Evolutionary conservation across 768 basidiomycete species (phyloP), one percentile per base, ranked within the genome.

Genomic region (Serendipita sp.): DNA sequence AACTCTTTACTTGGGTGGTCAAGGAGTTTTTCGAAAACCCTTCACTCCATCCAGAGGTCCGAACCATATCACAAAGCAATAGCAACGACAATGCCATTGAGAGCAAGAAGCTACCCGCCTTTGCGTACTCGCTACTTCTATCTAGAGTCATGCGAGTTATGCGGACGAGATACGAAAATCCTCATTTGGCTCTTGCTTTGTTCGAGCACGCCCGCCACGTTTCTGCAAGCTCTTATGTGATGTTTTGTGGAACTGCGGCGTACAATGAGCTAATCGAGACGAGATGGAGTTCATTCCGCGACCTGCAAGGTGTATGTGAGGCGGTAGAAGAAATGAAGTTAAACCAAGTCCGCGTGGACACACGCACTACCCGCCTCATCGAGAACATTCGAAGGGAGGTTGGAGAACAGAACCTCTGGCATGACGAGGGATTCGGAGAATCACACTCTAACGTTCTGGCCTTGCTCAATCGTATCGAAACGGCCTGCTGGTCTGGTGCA

Each of bases 211-310:
- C 91, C 0, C 82, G 85, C 45, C 80, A 80, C 45, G 80, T 85
- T 2, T 90, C 88, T 1, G 81, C 86, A 58, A 78, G 85, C 3
- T 91, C 88, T 3, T 97, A 90, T 73, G 86, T 94, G 35, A 86
- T 86, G 69, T 94, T 93, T 2, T 97, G 94, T 74, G 87, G 89
- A 8, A 88, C 92, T 0, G 79, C 79, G 8, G 88, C 86, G 0
- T 96, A 95, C 74, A 92, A 93, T 73, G 91, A 95, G 71, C 79
- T 93, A 18, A 81, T 97, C 32, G 78, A 82, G 70, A 91, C 88
- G n/a, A 83, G 83, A 18, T 97, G 94, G 94, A 74, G 76, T 5
- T 83, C 79, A 64, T 90, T 94, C 77, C 81, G 82, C n/a, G 91
- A 95, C 75, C 75, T 93, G 41, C 78, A 80, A 53, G 89, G 87